Evolutionary conservation across 2,329 filamentous ascomycete genomes (phyloP).

Genomic region (Penicillium sp.): DNA sequence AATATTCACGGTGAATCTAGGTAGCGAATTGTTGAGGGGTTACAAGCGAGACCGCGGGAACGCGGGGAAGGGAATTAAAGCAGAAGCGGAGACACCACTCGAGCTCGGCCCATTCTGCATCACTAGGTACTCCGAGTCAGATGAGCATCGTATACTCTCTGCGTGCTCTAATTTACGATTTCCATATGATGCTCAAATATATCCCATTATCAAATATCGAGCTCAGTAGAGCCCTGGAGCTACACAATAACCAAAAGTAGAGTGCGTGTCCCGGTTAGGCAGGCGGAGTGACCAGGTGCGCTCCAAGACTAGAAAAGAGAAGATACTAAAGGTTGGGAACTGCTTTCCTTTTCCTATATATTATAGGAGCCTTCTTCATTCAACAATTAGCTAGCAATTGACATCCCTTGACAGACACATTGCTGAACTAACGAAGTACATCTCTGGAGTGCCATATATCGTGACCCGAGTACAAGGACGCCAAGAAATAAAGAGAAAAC

Average conservation of each 20-base stretch:
- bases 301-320: no score
- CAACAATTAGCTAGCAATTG: no score
- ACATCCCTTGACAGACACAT: no score
- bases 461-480: neutral
- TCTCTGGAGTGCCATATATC: neutral
- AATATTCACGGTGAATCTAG: neutral
- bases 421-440: neutral
- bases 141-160: neutral
- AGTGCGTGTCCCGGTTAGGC: neutral
- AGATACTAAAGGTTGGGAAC: no score
- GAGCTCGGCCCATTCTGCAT: neutral
- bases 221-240: neutral
- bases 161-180: neutral
- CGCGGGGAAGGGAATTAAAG: conserved; percentile 1
- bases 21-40: neutral
- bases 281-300: neutral
- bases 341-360: no score
- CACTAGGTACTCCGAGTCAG: neutral
- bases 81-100: neutral
- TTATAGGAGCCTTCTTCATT: no score
- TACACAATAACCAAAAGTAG: no score
- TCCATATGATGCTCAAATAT: neutral
- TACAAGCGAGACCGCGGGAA: neutral
- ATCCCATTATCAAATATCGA: neutral
- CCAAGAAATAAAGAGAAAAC: neutral